Percentiles rank a stretch among this genome's conserved stretches.
Evolutionary conservation across 1,284 basidiomycete species (phyloP).

Genomic region (Rugosomyces carneus): DNA sequence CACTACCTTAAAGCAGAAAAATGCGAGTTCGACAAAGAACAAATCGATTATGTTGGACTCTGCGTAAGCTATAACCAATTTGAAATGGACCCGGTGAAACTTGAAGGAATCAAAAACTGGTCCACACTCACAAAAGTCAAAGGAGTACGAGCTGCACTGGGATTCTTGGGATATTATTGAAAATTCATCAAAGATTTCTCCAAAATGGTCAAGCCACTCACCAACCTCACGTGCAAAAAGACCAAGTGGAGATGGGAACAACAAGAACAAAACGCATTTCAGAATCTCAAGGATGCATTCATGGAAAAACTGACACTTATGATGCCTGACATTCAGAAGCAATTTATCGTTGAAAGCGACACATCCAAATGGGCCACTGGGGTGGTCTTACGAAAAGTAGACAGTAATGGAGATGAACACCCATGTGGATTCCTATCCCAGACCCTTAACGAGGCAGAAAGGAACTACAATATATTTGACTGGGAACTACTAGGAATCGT

Average conservation of each 20-base stretch:
- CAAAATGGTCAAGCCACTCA: background rate
- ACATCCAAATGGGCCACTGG: background rate
- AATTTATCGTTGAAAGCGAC: background rate
- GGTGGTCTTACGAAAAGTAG: constrained; percentile 8
- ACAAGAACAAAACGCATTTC: background rate
- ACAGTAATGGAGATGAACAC: constrained; percentile 6
- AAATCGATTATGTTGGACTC: constrained; percentile 26
- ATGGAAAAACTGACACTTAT: background rate
- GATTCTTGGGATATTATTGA: constrained; percentile 38
- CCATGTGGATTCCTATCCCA: constrained; percentile 8
- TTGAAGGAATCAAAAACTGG: constrained; percentile 24
- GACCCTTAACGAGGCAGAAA: constrained; percentile 7
- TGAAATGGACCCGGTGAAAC: constrained; percentile 26
- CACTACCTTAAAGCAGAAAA: constrained; percentile 21
- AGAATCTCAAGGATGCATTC: background rate
- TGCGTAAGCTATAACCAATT: constrained; percentile 19
- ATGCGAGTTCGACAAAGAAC: constrained; percentile 22
- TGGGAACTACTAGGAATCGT: constrained; percentile 16
- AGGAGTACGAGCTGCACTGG: constrained; percentile 24
- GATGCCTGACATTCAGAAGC: background rate
- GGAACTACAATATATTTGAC: constrained; percentile 16
- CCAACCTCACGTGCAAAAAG: background rate
- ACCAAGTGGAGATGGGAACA: background rate
- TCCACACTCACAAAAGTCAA: constrained; percentile 18
- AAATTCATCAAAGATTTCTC: constrained; percentile 36